These are phyloP conservation scores for Vitis cinerea DNA, from an alignment of 164 flowering plant species.

Conservation along the genomic window DNA sequence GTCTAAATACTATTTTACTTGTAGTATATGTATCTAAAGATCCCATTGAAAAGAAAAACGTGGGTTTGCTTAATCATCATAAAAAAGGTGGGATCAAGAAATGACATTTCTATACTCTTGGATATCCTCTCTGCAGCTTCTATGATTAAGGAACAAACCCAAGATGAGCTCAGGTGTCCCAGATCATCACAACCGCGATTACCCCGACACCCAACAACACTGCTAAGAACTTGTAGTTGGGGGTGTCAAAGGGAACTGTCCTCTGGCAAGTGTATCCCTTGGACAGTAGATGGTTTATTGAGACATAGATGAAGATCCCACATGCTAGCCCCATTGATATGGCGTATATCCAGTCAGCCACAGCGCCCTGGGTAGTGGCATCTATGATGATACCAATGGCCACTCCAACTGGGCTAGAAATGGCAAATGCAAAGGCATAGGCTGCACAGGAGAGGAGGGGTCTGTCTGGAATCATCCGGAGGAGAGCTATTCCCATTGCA, in stretches of 20 bases:
- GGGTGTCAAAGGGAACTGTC: slow-evolving; percentile 27
- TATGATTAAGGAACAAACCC: neutral
- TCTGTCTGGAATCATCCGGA: slow-evolving; percentile 65
- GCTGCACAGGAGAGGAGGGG: slow-evolving; percentile 52
- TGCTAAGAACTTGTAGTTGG: slow-evolving; percentile 46
- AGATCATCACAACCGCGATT: slow-evolving; percentile 79
- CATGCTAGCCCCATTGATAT: slow-evolving; percentile 78
- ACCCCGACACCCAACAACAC: slow-evolving; percentile 57
- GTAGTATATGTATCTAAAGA: too few relatives aligned
- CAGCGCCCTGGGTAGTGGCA: slow-evolving; percentile 61
- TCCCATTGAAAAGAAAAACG: too few relatives aligned
- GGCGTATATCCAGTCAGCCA: slow-evolving; percentile 79
- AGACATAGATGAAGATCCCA: slow-evolving; percentile 69
- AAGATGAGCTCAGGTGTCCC: slow-evolving; percentile 41
- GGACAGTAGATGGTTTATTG: slow-evolving; percentile 60
- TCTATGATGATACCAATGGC: slow-evolving; percentile 74
- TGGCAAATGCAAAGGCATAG: slow-evolving; percentile 71
- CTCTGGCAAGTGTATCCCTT: slow-evolving; percentile 52
- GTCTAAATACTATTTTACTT: too few relatives aligned
- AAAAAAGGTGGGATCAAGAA: too few relatives aligned
- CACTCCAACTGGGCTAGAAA: slow-evolving; percentile 72
- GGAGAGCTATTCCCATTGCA: slow-evolving; percentile 80
- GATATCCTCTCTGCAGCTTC: too few relatives aligned
- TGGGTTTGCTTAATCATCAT: too few relatives aligned
- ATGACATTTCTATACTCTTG: too few relatives aligned